Conservation (phyloP, 2,329 filamentous ascomycete genomes). For the Teratosphaeria pseudoeucalypti region DNA sequence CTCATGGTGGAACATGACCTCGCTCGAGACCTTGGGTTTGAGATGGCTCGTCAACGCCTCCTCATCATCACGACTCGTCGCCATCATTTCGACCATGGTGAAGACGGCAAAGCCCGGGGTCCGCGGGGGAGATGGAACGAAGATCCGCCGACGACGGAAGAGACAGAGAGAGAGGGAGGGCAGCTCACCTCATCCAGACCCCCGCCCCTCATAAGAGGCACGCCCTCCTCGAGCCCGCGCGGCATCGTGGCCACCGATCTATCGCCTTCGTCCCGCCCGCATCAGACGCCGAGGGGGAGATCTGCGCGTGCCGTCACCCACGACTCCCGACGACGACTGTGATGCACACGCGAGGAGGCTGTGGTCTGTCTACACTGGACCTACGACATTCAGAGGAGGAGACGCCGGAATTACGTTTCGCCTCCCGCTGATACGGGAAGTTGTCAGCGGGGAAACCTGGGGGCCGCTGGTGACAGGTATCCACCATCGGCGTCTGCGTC, state of each 20-base stretch:
- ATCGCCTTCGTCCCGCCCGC: no score
- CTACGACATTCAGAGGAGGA: no score
- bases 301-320: background rate
- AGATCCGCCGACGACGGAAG: background rate
- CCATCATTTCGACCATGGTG: background rate
- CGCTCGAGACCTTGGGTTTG: constrained; percentile 1
- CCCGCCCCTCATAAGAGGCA: constrained; percentile 1
- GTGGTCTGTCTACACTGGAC: no score
- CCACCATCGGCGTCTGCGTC: background rate
- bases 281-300: background rate
- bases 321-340: background rate
- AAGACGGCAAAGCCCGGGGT: background rate
- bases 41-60: background rate
- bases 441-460: background rate
- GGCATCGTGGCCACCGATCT: background rate
- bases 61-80: background rate
- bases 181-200: constrained; percentile 1
- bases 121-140: background rate
- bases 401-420: background rate
- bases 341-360: no score
- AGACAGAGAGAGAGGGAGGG: no score
- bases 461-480: rapidly evolving
- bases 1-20: background rate
- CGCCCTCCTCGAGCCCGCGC: background rate
- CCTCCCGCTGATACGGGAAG: background rate